Percentiles rank a stretch among this genome's conserved stretches.
Evolutionary conservation across 495 filamentous ascomycete genomes (phyloP).

Genomic region (Aspergillus indologenus): DNA sequence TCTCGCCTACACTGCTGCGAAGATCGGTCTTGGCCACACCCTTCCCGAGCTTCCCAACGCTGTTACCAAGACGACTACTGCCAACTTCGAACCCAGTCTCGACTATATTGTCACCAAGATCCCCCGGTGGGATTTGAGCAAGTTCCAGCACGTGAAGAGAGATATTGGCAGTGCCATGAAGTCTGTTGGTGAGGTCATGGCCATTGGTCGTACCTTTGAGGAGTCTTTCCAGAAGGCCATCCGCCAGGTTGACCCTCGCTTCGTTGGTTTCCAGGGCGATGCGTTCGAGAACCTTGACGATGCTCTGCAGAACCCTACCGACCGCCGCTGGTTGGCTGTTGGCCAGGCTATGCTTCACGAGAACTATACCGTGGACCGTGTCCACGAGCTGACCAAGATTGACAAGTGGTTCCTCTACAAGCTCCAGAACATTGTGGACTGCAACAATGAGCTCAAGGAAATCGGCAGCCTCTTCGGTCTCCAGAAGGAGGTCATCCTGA

Average conservation of each 20-base stretch:
- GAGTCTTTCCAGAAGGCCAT: conserved; percentile 99
- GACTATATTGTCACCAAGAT: conserved; percentile 99
- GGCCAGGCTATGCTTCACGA: conserved; percentile 98
- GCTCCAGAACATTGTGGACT: conserved; percentile 92
- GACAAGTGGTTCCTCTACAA: conserved; percentile 99
- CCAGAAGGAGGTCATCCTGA: conserved; percentile 79
- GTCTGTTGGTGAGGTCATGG: conserved; percentile 98
- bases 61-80: conserved; percentile 96
- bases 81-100: conserved; percentile 96
- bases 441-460: conserved; percentile 79
- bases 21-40: conserved; percentile 93
- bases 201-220: conserved; percentile 95
- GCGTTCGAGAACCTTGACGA: conserved; percentile 92
- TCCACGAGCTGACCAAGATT: conserved; percentile 95
- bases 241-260: conserved; percentile 90
- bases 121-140: conserved; percentile 92
- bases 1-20: conserved; percentile 92
- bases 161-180: conserved; percentile 98
- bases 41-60: conserved; percentile 94
- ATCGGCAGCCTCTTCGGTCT: conserved; percentile 83
- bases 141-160: conserved; percentile 97
- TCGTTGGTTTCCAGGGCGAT: conserved; percentile 90
- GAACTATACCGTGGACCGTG: conserved; percentile 82
- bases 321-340: conserved; percentile 94
- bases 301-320: conserved; percentile 84